Conservation (phyloP, 345 rosid species). For the Orychophragmus violaceus region DNA sequence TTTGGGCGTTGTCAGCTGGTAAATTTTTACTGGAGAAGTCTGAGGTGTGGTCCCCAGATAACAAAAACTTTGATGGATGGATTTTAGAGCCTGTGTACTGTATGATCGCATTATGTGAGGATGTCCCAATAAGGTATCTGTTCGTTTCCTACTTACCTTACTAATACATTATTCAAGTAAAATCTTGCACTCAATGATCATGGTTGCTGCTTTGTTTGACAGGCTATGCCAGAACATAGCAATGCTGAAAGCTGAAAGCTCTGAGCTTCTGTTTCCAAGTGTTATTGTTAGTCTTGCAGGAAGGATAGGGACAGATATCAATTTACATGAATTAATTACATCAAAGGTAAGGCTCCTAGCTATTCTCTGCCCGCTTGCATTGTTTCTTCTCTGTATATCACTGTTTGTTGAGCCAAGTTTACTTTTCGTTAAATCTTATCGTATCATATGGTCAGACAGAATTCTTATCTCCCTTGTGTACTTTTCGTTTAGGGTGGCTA, state of each 20-base stretch:
- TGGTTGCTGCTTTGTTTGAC: constrained; percentile 25
- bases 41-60: constrained; percentile 62
- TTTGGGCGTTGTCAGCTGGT: constrained; percentile 44
- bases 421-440: too few relatives aligned
- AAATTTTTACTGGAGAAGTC: constrained; percentile 55
- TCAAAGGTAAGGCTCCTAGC: constrained; percentile 47
- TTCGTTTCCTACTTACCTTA: constrained; percentile 13
- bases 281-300: constrained; percentile 69
- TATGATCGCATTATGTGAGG: constrained; percentile 61
- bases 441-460: too few relatives aligned
- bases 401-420: background rate
- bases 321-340: constrained; percentile 56
- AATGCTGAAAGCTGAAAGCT: constrained; percentile 72
- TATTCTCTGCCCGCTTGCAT: background rate
- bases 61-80: constrained; percentile 77
- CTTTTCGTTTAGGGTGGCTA: too few relatives aligned
- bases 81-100: constrained; percentile 81
- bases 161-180: background rate
- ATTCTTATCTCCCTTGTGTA: background rate
- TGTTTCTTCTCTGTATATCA: background rate
- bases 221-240: constrained; percentile 90
- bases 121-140: constrained; percentile 64
- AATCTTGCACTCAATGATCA: background rate
- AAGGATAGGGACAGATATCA: constrained; percentile 44
- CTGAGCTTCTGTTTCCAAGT: constrained; percentile 80